Evolutionary conservation across 2,329 filamentous ascomycete genomes (phyloP).

Genomic region (Verticillium longisporum): DNA sequence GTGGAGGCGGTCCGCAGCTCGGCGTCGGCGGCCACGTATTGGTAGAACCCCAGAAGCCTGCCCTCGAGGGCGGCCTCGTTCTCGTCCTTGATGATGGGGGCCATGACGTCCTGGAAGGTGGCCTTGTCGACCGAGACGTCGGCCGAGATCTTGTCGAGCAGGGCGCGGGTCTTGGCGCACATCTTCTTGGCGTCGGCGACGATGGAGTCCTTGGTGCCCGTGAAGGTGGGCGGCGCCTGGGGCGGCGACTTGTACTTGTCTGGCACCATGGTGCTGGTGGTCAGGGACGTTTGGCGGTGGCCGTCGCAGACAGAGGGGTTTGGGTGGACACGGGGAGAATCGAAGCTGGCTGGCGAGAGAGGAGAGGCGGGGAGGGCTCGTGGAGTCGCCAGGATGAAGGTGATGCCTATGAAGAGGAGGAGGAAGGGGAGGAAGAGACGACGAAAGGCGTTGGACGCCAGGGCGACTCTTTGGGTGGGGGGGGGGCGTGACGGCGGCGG

Average conservation of each 20-base stretch:
- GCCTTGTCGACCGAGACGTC: slow-evolving; percentile 46
- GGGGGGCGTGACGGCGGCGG: no score
- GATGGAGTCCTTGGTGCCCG: slow-evolving; percentile 63
- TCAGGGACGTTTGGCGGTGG: slow-evolving; percentile 20
- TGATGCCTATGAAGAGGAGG: slow-evolving; percentile 46
- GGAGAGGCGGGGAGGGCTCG: slow-evolving; percentile 51
- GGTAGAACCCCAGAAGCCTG: slow-evolving; percentile 72
- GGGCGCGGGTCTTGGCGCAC: slow-evolving; percentile 53
- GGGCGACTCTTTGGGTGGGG: slow-evolving; percentile 20
- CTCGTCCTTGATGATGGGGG: slow-evolving; percentile 68
- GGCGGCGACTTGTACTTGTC: slow-evolving; percentile 66
- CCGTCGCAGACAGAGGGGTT: slow-evolving; percentile 20
- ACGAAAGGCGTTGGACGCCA: slow-evolving; percentile 25
- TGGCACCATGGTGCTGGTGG: slow-evolving; percentile 56
- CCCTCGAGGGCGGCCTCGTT: slow-evolving; percentile 53
- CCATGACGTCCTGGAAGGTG: slow-evolving; percentile 47
- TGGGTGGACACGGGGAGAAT: slow-evolving; percentile 20
- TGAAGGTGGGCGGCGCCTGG: slow-evolving; percentile 72
- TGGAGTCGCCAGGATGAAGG: slow-evolving; percentile 61
- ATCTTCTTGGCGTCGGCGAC: slow-evolving; percentile 59
- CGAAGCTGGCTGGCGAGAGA: slow-evolving; percentile 51
- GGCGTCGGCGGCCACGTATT: slow-evolving; percentile 65
- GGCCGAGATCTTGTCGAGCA: slow-evolving; percentile 62
- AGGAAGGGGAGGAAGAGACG: slow-evolving; percentile 42
- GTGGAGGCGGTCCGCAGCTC: slow-evolving; percentile 68